phyloP scores from a whole-genome alignment of 2,329 filamentous ascomycete genomes.

The Fusarium piperis region DNA sequence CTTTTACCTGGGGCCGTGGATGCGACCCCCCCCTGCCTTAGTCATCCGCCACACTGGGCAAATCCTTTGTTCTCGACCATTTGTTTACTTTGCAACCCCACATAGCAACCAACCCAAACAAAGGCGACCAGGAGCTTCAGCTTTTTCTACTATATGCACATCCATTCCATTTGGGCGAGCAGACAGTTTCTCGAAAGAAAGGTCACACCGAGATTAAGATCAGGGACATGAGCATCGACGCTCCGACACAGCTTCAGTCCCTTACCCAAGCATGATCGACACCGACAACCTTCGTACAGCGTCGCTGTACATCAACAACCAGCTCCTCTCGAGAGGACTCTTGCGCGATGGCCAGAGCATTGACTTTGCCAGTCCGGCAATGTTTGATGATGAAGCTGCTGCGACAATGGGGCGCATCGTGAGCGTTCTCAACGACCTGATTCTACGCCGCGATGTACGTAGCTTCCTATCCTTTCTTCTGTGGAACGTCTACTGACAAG shows the following conservation, averaged over 20 bases:
- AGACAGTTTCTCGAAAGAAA: conserved; percentile 3
- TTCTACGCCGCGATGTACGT: conserved; percentile 84
- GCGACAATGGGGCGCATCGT: conserved; percentile 87
- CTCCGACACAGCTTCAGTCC: conserved; percentile 14
- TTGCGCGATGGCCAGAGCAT: conserved; percentile 76
- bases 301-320: conserved; percentile 78
- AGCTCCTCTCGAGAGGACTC: conserved; percentile 72
- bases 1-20: background rate
- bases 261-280: conserved; percentile 59
- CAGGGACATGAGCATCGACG: conserved; percentile 35
- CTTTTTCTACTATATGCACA: conserved; percentile 30
- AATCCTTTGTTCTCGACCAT: background rate
- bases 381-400: conserved; percentile 62
- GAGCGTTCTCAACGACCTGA: conserved; percentile 91
- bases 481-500: conserved; percentile 23
- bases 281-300: conserved; percentile 71
- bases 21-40: conserved; percentile 22
- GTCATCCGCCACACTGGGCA: conserved; percentile 27
- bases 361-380: conserved; percentile 81
- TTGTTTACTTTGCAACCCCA: conserved; percentile 53
- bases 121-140: conserved; percentile 27
- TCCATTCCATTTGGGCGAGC: conserved; percentile 3
- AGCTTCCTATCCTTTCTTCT: background rate
- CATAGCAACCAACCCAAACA: conserved; percentile 50
- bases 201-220: conserved; percentile 17